Percentiles rank a stretch among this genome's conserved stretches.
These are phyloP conservation scores for Spathaspora sp. DNA, from an alignment of 1,139 yeast species.

Conservation along the genomic window DNA sequence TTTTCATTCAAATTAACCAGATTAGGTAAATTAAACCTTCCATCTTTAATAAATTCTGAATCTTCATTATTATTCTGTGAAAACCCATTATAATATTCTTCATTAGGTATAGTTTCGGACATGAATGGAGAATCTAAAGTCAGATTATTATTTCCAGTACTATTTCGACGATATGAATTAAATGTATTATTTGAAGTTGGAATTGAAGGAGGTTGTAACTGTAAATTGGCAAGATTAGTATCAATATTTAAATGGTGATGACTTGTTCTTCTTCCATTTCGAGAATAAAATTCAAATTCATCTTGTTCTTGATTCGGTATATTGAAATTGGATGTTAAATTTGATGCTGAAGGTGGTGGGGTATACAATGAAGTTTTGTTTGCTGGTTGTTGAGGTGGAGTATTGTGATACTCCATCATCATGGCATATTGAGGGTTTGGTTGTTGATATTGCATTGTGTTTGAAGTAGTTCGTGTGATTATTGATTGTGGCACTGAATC, in stretches of 20 bases:
- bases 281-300: constrained; percentile 11
- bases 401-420: constrained; percentile 41
- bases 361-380: constrained; percentile 33
- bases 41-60: constrained; percentile 8
- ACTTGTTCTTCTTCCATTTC: constrained; percentile 31
- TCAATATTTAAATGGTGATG: constrained; percentile 38
- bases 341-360: constrained; percentile 18
- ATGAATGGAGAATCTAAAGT: constrained; percentile 46
- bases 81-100: constrained; percentile 30
- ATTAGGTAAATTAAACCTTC: constrained; percentile 9
- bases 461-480: constrained; percentile 23
- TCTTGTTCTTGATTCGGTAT: constrained; percentile 13
- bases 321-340: constrained; percentile 1
- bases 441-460: constrained; percentile 1
- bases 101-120: constrained; percentile 42
- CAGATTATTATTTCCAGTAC: constrained; percentile 15
- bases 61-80: constrained; percentile 3
- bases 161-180: not conserved
- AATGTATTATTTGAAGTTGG: not conserved
- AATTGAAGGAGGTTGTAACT: not conserved
- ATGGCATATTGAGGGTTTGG: constrained; percentile 17
- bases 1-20: constrained; percentile 40
- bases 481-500: constrained; percentile 46
- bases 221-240: constrained; percentile 35
- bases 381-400: constrained; percentile 43